These are phyloP conservation scores for Sordaria brevicollis DNA, from an alignment of 495 filamentous ascomycete genomes.

Conservation along the genomic window DNA sequence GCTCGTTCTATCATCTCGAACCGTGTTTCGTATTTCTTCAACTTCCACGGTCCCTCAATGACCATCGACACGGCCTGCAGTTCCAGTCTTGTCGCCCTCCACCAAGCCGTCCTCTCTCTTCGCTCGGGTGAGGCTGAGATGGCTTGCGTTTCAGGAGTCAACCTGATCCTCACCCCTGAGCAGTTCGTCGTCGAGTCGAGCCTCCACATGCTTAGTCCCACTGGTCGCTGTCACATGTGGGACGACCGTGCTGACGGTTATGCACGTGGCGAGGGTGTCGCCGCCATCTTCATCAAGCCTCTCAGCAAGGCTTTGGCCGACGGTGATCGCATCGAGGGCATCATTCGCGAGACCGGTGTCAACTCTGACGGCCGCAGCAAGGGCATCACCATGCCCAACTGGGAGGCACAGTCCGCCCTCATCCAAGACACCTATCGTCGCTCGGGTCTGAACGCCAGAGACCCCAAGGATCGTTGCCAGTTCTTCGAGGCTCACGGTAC, in stretches of 20 bases:
- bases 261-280: constrained; percentile 49
- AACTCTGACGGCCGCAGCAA: constrained; percentile 48
- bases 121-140: constrained; percentile 36
- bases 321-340: constrained; percentile 45
- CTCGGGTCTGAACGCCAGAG: constrained; percentile 20
- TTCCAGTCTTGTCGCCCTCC: constrained; percentile 42
- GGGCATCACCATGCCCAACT: constrained; percentile 48
- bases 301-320: constrained; percentile 44
- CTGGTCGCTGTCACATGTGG: constrained; percentile 31
- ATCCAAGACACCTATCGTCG: constrained; percentile 43
- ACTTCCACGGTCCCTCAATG: constrained; percentile 46
- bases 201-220: constrained; percentile 27
- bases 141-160: constrained; percentile 37
- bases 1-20: constrained; percentile 41
- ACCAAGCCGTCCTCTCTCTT: constrained; percentile 39
- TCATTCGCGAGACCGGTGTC: constrained; percentile 49
- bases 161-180: constrained; percentile 27
- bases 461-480: constrained; percentile 29
- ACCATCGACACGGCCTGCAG: constrained; percentile 55
- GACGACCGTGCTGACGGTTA: constrained; percentile 54
- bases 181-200: constrained; percentile 25
- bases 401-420: constrained; percentile 40
- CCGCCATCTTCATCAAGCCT: constrained; percentile 47
- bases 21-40: constrained; percentile 48
- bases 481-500: constrained; percentile 42